These are phyloP conservation scores for Picea glauca DNA, from an alignment of 75 land plant species.

Conservation along the genomic window DNA sequence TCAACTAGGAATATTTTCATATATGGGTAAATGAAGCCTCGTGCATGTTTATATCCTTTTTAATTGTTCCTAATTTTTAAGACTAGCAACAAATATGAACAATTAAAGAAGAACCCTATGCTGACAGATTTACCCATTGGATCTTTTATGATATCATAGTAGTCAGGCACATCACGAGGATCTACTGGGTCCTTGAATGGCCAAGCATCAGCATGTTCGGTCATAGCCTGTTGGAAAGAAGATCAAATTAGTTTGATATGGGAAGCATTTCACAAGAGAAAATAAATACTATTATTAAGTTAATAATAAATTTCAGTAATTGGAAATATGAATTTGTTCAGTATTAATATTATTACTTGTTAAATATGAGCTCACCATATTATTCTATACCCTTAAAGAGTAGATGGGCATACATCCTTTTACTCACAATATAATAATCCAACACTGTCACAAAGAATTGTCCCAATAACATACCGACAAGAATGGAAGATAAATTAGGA, in stretches of 20 bases:
- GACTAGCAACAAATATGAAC: too few species aligned
- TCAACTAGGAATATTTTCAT: not conserved
- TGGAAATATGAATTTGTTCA: not conserved
- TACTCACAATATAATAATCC: not conserved
- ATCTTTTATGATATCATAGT: conserved; percentile 98
- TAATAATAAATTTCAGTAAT: not conserved
- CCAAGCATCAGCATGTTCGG: conserved; percentile 96
- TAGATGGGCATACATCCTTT: not conserved
- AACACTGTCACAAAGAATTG: not conserved
- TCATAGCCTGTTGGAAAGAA: conserved; percentile 48
- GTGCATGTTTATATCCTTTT: not conserved
- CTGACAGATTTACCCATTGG: conserved; percentile 72
- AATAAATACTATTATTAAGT: not conserved
- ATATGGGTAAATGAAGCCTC: not conserved
- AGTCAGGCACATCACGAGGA: conserved; percentile 94
- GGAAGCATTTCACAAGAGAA: not conserved
- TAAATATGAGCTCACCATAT: not conserved
- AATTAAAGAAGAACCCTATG: too few species aligned
- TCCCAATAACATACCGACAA: not conserved
- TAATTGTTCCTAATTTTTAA: not conserved
- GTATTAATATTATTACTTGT: not conserved
- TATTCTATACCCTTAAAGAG: not conserved
- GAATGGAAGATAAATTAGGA: not conserved
- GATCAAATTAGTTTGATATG: not conserved
- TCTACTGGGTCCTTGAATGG: conserved; percentile 99